phyloP scores from a whole-genome alignment of 1,139 yeast species.

The Geotrichum macrosporum region DNA sequence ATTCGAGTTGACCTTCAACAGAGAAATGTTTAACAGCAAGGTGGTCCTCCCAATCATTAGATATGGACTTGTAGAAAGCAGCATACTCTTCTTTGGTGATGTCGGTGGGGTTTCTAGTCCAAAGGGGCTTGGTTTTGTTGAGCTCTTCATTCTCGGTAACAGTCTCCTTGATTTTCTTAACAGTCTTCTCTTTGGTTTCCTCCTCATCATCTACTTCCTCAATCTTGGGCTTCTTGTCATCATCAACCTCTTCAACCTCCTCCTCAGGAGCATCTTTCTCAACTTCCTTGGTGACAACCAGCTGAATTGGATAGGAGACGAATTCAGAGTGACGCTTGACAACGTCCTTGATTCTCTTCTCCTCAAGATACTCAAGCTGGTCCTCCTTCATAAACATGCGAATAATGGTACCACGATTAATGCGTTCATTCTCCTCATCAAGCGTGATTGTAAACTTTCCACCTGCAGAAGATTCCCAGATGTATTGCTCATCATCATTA shows the following conservation, averaged over 20 bases:
- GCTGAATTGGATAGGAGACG: constrained; percentile 98
- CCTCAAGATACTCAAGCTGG: constrained; percentile 98
- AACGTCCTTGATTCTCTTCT: constrained; percentile 98
- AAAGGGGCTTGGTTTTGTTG: constrained; percentile 97
- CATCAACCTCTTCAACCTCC: constrained; percentile 55
- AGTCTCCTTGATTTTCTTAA: constrained; percentile 80
- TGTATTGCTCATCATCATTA: constrained; percentile 98
- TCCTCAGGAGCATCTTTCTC: constrained; percentile 80
- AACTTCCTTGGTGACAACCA: constrained; percentile 97
- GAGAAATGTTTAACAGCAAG: constrained; percentile 99
- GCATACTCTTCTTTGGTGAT: constrained; percentile 98
- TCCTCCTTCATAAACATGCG: constrained; percentile 98
- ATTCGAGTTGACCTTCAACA: constrained; percentile 99
- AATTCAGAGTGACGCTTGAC: constrained; percentile 99
- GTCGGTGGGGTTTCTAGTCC: constrained; percentile 99
- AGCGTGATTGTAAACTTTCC: constrained; percentile 96
- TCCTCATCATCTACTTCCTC: constrained; percentile 67
- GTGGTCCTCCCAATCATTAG: constrained; percentile 99
- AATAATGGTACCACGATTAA: constrained; percentile 92
- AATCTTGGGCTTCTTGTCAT: constrained; percentile 63
- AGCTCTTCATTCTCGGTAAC: constrained; percentile 93
- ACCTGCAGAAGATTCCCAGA: constrained; percentile 99
- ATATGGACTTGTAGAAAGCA: constrained; percentile 98
- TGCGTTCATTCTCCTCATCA: constrained; percentile 76
- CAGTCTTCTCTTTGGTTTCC: constrained; percentile 57